Evolutionary conservation across 116 monocot genomes (phyloP).

Genomic region (Dioscorea cayenensis): DNA sequence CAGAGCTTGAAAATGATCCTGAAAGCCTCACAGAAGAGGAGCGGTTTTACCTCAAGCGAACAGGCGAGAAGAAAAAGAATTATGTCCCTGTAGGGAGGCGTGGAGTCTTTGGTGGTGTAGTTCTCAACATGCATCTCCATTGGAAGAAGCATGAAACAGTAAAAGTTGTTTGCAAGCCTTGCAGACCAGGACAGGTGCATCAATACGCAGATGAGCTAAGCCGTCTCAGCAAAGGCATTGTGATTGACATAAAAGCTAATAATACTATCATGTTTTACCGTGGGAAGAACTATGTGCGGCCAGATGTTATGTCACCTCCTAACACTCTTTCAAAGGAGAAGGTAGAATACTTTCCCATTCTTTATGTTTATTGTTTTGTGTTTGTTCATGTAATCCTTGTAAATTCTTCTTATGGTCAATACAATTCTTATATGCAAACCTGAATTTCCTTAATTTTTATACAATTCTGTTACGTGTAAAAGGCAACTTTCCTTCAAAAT

Average conservation of each 20-base stretch:
- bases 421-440: no score
- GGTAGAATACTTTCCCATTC: slow-evolving; percentile 20
- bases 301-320: slow-evolving; percentile 75
- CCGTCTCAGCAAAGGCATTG: slow-evolving; percentile 79
- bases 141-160: slow-evolving; percentile 99
- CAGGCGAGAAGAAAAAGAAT: slow-evolving; percentile 89
- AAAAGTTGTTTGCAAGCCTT: slow-evolving; percentile 87
- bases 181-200: slow-evolving; percentile 82
- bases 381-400: no score
- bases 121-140: slow-evolving; percentile 98
- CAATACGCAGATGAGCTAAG: slow-evolving; percentile 76
- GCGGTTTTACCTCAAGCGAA: slow-evolving; percentile 73
- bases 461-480: no score
- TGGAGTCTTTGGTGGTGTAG: slow-evolving; percentile 94
- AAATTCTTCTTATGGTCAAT: no score
- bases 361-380: no score
- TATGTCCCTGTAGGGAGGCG: slow-evolving; percentile 82
- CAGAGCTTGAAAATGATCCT: slow-evolving; percentile 59
- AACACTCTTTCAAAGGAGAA: slow-evolving; percentile 82
- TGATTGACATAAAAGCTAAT: slow-evolving; percentile 65
- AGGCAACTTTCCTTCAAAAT: no score
- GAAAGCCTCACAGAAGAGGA: slow-evolving; percentile 89
- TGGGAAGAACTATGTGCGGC: slow-evolving; percentile 88
- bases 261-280: slow-evolving; percentile 84
- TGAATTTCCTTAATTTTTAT: no score